Evolutionary conservation across 495 filamentous ascomycete genomes (phyloP).

Genomic region (Trichoderma reesei): DNA sequence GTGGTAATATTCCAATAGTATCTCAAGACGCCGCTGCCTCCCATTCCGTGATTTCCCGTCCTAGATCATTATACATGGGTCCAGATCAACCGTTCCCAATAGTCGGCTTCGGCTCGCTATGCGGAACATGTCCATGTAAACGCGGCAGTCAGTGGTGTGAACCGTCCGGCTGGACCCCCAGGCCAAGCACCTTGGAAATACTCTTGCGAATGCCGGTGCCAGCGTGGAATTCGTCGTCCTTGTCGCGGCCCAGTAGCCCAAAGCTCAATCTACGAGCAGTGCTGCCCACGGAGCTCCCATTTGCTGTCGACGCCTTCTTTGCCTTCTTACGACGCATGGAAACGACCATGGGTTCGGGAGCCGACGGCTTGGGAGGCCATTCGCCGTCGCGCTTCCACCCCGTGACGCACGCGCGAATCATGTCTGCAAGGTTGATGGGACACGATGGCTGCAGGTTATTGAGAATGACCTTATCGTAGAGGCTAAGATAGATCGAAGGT

Average conservation of each 20-base stretch:
- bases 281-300: conserved; percentile 17
- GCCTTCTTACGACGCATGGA: conserved; percentile 18
- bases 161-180: conserved; percentile 13
- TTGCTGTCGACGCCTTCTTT: conserved; percentile 24
- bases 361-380: conserved; percentile 61
- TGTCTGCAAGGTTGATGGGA: conserved; percentile 75
- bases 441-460: conserved; percentile 68
- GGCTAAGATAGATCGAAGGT: conserved; percentile 60
- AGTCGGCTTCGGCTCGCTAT: not conserved
- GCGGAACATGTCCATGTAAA: not conserved
- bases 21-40: not conserved
- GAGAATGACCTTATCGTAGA: conserved; percentile 80
- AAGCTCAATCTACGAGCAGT: conserved; percentile 27
- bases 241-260: conserved; percentile 19
- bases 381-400: conserved; percentile 93
- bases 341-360: conserved; percentile 19
- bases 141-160: not conserved
- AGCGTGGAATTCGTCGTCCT: conserved; percentile 13
- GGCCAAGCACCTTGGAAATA: conserved; percentile 15
- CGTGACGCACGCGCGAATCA: conserved; percentile 71
- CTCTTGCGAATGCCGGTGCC: conserved; percentile 14
- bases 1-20: not conserved
- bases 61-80: not conserved
- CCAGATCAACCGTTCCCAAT: not conserved
- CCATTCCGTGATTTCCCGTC: not conserved